These are phyloP conservation scores for Solanum appendiculatum DNA, from an alignment of 257 asterid species.

Conservation along the genomic window DNA sequence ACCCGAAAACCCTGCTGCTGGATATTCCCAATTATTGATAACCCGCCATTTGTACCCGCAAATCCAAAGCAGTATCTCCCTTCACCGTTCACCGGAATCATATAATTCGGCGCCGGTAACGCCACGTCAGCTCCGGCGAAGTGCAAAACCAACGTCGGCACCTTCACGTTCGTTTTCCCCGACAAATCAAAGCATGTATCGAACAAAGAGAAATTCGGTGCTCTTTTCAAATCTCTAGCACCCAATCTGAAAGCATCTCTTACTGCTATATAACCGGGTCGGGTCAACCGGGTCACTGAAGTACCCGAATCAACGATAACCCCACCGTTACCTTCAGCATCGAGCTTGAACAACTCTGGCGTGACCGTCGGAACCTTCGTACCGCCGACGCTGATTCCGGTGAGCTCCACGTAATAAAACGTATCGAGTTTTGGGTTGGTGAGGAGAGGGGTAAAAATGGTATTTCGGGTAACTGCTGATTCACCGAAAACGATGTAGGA, in stretches of 20 bases:
- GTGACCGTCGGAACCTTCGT: constrained; percentile 32
- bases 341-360: constrained; percentile 40
- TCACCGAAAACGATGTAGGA: constrained; percentile 70
- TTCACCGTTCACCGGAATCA: constrained; percentile 2
- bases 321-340: background rate
- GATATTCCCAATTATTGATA: constrained; percentile 50
- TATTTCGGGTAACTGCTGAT: constrained; percentile 42
- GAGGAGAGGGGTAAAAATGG: constrained; percentile 58
- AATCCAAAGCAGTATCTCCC: constrained; percentile 1
- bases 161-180: background rate
- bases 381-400: constrained; percentile 82
- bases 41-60: background rate
- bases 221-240: constrained; percentile 32
- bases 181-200: background rate
- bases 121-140: constrained; percentile 1
- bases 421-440: constrained; percentile 64
- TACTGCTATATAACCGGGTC: background rate
- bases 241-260: constrained; percentile 20
- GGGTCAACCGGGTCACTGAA: constrained; percentile 1
- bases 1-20: constrained; percentile 74
- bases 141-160: constrained; percentile 3
- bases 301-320: constrained; percentile 5
- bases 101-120: constrained; percentile 1
- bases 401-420: constrained; percentile 60
- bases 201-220: background rate